Percentiles rank a stretch among this genome's conserved stretches.
Evolutionary conservation across 306 rosid genomes (phyloP).

Genomic region (Trifolium repens): DNA sequence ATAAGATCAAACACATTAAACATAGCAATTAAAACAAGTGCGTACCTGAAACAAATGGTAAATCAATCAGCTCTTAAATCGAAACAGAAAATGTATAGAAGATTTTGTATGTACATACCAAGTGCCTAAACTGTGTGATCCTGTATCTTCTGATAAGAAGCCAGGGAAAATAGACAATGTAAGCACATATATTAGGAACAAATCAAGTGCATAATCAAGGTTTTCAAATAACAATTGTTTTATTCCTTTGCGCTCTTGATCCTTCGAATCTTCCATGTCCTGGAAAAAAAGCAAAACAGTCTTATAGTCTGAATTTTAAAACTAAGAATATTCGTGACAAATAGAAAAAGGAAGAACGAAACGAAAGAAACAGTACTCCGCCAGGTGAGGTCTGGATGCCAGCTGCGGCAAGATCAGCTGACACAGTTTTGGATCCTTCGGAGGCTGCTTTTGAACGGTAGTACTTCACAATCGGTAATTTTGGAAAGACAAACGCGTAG

Average conservation of each 20-base stretch:
- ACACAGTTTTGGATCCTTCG: conserved; percentile 84
- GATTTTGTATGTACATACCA: conserved; percentile 55
- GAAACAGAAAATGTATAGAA: background rate
- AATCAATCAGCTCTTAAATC: background rate
- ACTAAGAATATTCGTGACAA: background rate
- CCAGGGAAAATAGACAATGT: conserved; percentile 90
- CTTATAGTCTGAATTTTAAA: background rate
- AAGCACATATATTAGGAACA: conserved; percentile 63
- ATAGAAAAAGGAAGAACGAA: background rate
- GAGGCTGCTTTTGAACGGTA: conserved; percentile 87
- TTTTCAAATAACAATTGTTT: conserved; percentile 68
- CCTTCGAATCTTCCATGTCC: conserved; percentile 52
- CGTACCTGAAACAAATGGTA: conserved; percentile 64
- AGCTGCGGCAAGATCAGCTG: conserved; percentile 86
- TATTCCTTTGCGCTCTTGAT: conserved; percentile 59
- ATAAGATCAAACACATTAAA: conserved; percentile 73
- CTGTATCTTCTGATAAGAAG: conserved; percentile 91
- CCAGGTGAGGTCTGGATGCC: conserved; percentile 58
- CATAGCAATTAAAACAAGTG: conserved; percentile 77
- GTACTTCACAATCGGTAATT: conserved; percentile 72
- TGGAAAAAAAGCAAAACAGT: conserved; percentile 36
- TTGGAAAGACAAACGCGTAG: conserved; percentile 74
- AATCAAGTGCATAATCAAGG: conserved; percentile 74
- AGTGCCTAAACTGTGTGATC: conserved; percentile 72
- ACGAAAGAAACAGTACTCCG: conserved; percentile 40